Percentiles rank a stretch among this genome's conserved stretches.
phyloP scores from a whole-genome alignment of 257 asterid genomes.

The Scutellaria barbata region DNA sequence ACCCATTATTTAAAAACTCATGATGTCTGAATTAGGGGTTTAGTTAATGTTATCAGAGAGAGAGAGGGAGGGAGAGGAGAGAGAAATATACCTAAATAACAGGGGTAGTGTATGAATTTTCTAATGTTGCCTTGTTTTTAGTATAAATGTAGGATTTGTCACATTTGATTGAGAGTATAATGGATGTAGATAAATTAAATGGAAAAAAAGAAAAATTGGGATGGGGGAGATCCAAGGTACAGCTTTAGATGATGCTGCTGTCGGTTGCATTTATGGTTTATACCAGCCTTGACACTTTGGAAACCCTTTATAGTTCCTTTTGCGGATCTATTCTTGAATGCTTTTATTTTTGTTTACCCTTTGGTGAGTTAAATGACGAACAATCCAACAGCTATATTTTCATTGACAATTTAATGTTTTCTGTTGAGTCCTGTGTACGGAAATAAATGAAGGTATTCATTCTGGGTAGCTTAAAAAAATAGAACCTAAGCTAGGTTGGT shows the following conservation, averaged over 20 bases:
- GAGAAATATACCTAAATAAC: not conserved
- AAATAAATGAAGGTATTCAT: conserved; percentile 33
- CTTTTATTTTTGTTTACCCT: not conserved
- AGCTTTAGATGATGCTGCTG: conserved; percentile 36
- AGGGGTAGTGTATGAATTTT: not conserved
- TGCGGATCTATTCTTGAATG: conserved; percentile 22
- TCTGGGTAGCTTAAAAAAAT: no score
- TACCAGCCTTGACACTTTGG: conserved; percentile 43
- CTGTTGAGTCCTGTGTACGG: conserved; percentile 15
- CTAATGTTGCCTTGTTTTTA: not conserved
- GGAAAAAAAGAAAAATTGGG: conserved; percentile 11
- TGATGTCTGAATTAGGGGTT: not conserved
- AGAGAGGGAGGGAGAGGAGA: not conserved
- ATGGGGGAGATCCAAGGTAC: conserved; percentile 38
- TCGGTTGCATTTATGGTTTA: conserved; percentile 35
- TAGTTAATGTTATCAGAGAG: conserved; percentile 9
- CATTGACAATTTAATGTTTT: conserved; percentile 19
- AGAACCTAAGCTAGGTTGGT: not conserved
- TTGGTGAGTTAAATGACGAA: not conserved
- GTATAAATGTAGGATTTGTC: not conserved
- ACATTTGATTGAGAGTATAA: not conserved
- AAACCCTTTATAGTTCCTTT: conserved; percentile 26
- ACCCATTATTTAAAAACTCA: not conserved
- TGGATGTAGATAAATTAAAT: not conserved
- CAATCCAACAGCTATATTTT: not conserved